Percentiles rank a stretch among this genome's conserved stretches.
phyloP scores from a whole-genome alignment of 352 stramenopile genomes.

The Pythium phragmitis region DNA sequence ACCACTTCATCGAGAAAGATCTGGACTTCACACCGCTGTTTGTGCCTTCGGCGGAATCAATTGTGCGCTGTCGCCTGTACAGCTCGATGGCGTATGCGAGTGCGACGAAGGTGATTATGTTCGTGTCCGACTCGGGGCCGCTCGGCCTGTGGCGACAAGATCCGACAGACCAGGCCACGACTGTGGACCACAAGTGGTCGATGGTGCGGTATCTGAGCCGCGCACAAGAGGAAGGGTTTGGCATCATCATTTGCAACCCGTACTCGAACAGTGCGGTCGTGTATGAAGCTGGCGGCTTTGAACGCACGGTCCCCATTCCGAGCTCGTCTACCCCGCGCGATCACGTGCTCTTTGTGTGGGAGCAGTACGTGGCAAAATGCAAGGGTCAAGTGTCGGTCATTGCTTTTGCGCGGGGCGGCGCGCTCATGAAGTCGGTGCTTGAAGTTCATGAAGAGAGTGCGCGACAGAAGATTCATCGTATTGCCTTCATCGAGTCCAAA shows the following conservation, averaged over 20 bases:
- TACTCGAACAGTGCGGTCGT: constrained; percentile 88
- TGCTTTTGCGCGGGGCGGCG: constrained; percentile 76
- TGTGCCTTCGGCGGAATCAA: constrained; percentile 83
- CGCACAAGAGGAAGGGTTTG: constrained; percentile 84
- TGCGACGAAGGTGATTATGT: constrained; percentile 86
- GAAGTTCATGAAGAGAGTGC: constrained; percentile 73
- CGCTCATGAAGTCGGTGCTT: constrained; percentile 82
- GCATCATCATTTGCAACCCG: constrained; percentile 85
- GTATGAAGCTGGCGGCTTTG: constrained; percentile 85
- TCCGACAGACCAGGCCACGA: constrained; percentile 45
- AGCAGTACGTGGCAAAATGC: constrained; percentile 77
- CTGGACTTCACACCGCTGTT: constrained; percentile 84
- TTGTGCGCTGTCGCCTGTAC: constrained; percentile 85
- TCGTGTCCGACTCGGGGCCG: constrained; percentile 83
- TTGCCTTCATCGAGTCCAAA: constrained; percentile 87
- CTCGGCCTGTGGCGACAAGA: constrained; percentile 86
- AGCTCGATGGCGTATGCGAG: constrained; percentile 86
- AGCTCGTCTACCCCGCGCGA: constrained; percentile 84
- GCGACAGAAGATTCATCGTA: constrained; percentile 78
- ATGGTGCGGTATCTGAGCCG: constrained; percentile 86
- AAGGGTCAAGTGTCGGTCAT: constrained; percentile 86
- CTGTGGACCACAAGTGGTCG: constrained; percentile 84
- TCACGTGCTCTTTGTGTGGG: constrained; percentile 88
- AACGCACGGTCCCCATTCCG: constrained; percentile 81
- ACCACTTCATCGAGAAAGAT: constrained; percentile 85